phyloP scores from a whole-genome alignment of 2,329 filamentous ascomycete genomes.

The Beauveria medogensis region DNA sequence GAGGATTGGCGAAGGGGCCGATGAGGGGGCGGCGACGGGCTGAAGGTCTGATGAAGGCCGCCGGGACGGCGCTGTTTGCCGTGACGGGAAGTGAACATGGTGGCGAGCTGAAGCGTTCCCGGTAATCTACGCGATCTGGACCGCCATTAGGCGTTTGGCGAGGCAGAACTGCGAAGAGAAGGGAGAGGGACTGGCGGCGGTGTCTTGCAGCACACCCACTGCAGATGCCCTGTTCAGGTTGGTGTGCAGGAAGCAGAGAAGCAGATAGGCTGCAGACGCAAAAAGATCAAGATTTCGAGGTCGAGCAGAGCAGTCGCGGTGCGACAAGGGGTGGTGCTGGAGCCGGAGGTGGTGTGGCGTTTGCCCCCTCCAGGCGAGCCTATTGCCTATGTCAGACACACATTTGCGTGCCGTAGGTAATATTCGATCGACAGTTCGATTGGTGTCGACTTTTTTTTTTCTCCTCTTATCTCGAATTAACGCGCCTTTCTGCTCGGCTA shows the following conservation, averaged over 20 bases:
- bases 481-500: background rate
- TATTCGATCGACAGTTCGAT: too few species aligned
- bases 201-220: background rate
- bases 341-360: background rate
- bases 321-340: constrained; percentile 2
- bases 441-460: too few species aligned
- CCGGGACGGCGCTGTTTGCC: constrained; percentile 23
- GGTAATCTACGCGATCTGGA: background rate
- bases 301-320: background rate
- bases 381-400: background rate
- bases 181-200: background rate
- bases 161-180: background rate
- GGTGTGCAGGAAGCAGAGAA: background rate
- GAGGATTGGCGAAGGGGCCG: constrained; percentile 19
- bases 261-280: background rate
- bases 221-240: background rate
- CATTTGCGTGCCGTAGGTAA: background rate
- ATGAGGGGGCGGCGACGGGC: constrained; percentile 25
- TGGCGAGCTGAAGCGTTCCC: constrained; percentile 7
- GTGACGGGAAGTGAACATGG: constrained; percentile 31
- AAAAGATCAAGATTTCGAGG: constrained; percentile 6
- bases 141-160: constrained; percentile 4
- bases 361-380: constrained; percentile 1
- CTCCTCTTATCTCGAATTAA: too few species aligned
- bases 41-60: constrained; percentile 21